Evolutionary conservation across 108 stramenopile genomes (phyloP).

Genomic region (Cyclotella cryptica): DNA sequence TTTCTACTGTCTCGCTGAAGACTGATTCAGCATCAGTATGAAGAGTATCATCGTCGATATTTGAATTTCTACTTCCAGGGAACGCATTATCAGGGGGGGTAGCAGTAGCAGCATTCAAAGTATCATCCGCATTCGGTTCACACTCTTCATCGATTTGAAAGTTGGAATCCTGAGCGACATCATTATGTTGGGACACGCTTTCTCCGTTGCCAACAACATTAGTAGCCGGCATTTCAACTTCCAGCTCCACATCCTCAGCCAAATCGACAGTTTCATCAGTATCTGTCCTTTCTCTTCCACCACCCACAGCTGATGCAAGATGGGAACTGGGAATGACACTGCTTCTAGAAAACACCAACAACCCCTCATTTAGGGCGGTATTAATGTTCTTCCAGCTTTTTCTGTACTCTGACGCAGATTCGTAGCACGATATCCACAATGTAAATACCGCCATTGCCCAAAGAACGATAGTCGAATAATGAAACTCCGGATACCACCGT

Average conservation of each 20-base stretch:
- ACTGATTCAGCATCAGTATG: neutral
- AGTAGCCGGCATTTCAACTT: constrained; percentile 10
- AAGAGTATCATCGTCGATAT: neutral
- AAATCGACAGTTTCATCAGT: constrained; percentile 52
- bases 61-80: too few relatives aligned
- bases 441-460: constrained; percentile 79
- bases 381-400: constrained; percentile 43
- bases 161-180: neutral
- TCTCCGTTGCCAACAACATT: constrained; percentile 13
- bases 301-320: neutral
- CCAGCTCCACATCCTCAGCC: constrained; percentile 35
- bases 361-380: constrained; percentile 36
- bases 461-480: constrained; percentile 65
- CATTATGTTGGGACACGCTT: neutral
- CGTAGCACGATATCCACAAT: constrained; percentile 63
- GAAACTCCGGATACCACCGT: constrained; percentile 64
- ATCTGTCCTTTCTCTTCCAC: constrained; percentile 33
- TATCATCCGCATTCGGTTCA: neutral
- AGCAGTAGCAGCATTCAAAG: neutral
- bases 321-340: constrained; percentile 1
- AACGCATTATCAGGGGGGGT: neutral
- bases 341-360: constrained; percentile 28
- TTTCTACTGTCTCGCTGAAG: neutral
- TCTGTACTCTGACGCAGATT: constrained; percentile 69
- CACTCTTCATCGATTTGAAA: constrained; percentile 17